These are phyloP conservation scores for Castanea mollissima DNA, from an alignment of 306 rosid species.

Conservation along the genomic window DNA sequence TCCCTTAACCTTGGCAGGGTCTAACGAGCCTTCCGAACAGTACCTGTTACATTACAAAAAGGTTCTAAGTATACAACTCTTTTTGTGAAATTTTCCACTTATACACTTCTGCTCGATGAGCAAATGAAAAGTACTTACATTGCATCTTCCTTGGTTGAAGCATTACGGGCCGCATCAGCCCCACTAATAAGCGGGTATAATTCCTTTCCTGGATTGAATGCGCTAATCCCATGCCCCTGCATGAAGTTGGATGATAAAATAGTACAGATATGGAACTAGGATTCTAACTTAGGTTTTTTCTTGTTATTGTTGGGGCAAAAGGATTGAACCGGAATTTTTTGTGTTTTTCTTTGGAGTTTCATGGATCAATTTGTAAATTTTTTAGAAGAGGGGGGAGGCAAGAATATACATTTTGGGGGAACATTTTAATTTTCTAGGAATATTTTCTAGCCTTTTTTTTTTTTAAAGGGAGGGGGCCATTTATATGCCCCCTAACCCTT, in stretches of 20 bases:
- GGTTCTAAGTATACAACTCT: not conserved
- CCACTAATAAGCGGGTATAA: slow-evolving; percentile 64
- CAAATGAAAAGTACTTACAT: slow-evolving; percentile 26
- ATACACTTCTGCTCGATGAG: not conserved
- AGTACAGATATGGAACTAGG: not conserved
- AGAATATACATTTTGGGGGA: too few relatives aligned
- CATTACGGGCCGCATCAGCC: slow-evolving; percentile 47
- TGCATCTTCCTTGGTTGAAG: slow-evolving; percentile 48
- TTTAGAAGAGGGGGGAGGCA: too few relatives aligned
- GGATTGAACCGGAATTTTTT: too few relatives aligned
- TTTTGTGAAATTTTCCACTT: not conserved
- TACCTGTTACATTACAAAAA: slow-evolving; percentile 25
- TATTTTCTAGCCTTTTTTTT: too few relatives aligned
- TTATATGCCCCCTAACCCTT: too few relatives aligned
- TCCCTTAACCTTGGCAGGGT: slow-evolving; percentile 66
- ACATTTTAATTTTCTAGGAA: too few relatives aligned
- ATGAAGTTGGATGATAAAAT: slow-evolving; percentile 13
- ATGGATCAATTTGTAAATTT: too few relatives aligned
- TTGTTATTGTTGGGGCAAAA: too few relatives aligned
- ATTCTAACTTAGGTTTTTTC: too few relatives aligned
- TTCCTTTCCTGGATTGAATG: slow-evolving; percentile 47
- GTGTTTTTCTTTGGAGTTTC: too few relatives aligned
- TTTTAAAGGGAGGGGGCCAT: too few relatives aligned
- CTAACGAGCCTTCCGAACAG: slow-evolving; percentile 44
- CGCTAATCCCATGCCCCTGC: slow-evolving; percentile 74